Conservation (phyloP, 306 rosid genomes). For the Prinsepia uniflora region DNA sequence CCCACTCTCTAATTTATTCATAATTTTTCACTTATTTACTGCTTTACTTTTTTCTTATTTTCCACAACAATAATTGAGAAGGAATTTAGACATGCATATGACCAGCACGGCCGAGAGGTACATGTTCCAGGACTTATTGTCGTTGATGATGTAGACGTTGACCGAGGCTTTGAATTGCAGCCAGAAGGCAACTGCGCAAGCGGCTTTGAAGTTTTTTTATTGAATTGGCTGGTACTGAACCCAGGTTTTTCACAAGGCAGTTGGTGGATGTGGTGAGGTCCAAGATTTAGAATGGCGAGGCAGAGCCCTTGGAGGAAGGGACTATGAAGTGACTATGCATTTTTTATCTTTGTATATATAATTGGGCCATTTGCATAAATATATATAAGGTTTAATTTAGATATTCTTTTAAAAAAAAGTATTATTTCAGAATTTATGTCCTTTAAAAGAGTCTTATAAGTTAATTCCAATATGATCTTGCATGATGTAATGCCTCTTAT, state of each 20-base stretch:
- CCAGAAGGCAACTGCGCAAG: conserved; percentile 63
- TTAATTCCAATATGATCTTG: background rate
- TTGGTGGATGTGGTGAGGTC: conserved; percentile 56
- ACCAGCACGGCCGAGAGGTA: conserved; percentile 47
- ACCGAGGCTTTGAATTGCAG: conserved; percentile 58
- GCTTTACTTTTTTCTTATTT: background rate
- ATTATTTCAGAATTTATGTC: too few relatives aligned
- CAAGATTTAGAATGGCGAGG: conserved; percentile 68
- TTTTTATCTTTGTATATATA: too few relatives aligned
- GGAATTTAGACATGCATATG: too few relatives aligned
- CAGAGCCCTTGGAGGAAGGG: conserved; percentile 53
- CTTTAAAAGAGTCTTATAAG: too few relatives aligned
- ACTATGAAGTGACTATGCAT: background rate
- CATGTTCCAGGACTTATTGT: conserved; percentile 60
- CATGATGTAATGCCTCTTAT: background rate
- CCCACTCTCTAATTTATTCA: background rate
- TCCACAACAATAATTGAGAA: too few relatives aligned
- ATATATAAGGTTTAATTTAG: too few relatives aligned
- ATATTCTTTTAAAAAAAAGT: too few relatives aligned
- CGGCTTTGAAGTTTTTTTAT: conserved; percentile 56
- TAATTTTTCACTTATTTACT: background rate
- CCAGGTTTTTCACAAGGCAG: conserved; percentile 56
- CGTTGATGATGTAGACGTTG: conserved; percentile 61
- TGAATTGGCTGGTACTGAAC: conserved; percentile 66
- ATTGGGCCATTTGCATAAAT: too few relatives aligned